A percentile compares a stretch with the other conserved stretches of the same genome.
These are phyloP conservation scores for Omphalea diandra DNA, from an alignment of 441 rosid species.

Conservation along the genomic window DNA sequence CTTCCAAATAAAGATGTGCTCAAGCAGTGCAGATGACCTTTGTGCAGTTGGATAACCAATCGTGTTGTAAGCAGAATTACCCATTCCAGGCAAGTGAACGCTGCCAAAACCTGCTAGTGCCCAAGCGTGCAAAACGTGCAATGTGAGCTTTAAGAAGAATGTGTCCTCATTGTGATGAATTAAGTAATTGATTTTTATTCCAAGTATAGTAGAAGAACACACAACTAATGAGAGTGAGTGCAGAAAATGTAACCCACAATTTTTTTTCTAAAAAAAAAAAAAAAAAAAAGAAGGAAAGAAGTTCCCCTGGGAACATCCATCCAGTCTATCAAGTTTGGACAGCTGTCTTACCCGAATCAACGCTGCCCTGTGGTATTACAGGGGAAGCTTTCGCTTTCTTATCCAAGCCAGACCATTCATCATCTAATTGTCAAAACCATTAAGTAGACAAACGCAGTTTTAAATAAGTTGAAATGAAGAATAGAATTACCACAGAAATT, in stretches of 20 bases:
- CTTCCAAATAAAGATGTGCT: too few relatives aligned
- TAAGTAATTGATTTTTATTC: conserved; percentile 36
- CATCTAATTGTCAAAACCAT: conserved; percentile 45
- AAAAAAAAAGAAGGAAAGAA: conserved; percentile 16
- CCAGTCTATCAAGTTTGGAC: conserved; percentile 12
- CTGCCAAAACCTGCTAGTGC: conserved; percentile 97
- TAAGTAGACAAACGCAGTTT: conserved; percentile 6
- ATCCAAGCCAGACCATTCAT: conserved; percentile 51
- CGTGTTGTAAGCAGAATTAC: conserved; percentile 80
- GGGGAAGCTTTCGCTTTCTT: conserved; percentile 58
- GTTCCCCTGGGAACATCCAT: conserved; percentile 9
- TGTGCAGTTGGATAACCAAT: conserved; percentile 91
- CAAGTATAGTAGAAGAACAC: conserved; percentile 31
- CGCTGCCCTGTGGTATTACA: conserved; percentile 29
- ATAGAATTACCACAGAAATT: not conserved
- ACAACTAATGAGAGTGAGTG: conserved; percentile 19
- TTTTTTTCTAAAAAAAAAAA: too few relatives aligned
- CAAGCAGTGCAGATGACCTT: conserved; percentile 96
- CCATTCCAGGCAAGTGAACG: conserved; percentile 82
- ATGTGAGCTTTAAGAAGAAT: conserved; percentile 69
- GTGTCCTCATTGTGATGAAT: conserved; percentile 55
- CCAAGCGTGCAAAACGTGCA: conserved; percentile 93
- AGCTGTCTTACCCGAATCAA: conserved; percentile 57
- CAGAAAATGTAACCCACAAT: conserved; percentile 19
- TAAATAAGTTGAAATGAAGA: conserved; percentile 15